Evolutionary conservation across 345 rosid species (phyloP).

Genomic region (Eucalyptus regnans): DNA sequence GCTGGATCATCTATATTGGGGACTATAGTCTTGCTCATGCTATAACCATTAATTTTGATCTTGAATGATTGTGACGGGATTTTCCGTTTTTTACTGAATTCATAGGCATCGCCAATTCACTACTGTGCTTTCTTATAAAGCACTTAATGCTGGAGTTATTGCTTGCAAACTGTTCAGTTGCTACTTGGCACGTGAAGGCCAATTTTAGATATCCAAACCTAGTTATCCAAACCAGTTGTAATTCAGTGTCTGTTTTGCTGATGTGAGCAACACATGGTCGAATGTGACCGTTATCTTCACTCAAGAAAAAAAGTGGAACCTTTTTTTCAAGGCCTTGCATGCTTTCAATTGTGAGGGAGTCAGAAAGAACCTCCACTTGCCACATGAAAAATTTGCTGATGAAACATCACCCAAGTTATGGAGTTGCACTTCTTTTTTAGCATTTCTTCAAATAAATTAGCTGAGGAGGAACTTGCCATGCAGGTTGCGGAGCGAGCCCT

Average conservation of each 20-base stretch:
- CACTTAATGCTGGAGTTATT: neutral
- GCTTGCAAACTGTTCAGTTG: neutral
- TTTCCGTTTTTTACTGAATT: neutral
- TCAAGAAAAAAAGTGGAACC: neutral
- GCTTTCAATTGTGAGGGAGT: neutral
- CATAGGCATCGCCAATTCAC: neutral
- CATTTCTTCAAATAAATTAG: neutral
- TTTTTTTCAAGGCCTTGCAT: neutral
- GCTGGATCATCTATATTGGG: neutral
- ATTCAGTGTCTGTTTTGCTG: neutral
- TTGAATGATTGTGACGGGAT: neutral
- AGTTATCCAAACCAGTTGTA: neutral
- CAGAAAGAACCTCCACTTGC: neutral
- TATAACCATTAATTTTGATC: neutral
- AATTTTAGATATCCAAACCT: neutral
- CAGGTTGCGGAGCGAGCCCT: conserved; percentile 49
- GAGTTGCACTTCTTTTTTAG: neutral
- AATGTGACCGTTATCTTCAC: neutral
- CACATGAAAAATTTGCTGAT: neutral
- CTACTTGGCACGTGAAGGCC: neutral
- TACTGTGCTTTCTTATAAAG: neutral
- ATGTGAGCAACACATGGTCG: neutral
- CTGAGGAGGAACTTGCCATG: neutral
- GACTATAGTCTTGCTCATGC: neutral
- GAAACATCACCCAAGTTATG: neutral